A percentile compares a stretch with the other conserved stretches of the same genome.
Conservation (phyloP, 2,329 filamentous ascomycete species). For the Stagonosporopsis vannaccii region DNA sequence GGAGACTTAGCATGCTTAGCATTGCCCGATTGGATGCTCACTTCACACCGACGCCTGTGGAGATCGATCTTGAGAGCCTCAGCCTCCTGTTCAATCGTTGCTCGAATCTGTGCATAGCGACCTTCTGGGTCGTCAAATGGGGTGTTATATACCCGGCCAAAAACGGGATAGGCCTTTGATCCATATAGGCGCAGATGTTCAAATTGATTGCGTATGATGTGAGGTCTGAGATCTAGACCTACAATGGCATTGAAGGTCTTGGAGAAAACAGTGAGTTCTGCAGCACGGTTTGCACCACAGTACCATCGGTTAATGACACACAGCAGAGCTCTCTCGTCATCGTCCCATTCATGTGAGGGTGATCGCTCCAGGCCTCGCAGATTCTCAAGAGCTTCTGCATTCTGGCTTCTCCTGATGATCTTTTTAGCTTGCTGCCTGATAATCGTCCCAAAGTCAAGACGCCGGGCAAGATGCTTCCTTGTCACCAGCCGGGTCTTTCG, state of each 20-base stretch:
- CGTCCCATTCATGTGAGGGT: constrained; percentile 9
- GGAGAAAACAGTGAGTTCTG: neutral
- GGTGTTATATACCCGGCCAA: constrained; percentile 8
- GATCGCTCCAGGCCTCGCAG: neutral
- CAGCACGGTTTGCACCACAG: neutral
- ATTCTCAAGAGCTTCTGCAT: neutral
- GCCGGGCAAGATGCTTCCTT: neutral
- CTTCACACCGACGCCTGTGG: neutral
- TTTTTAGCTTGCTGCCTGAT: neutral
- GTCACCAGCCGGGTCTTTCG: neutral
- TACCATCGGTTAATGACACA: constrained; percentile 18
- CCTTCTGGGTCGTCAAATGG: constrained; percentile 21
- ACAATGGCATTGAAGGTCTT: constrained; percentile 21
- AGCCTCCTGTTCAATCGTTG: constrained; percentile 13
- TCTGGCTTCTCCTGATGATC: neutral
- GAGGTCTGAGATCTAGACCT: constrained; percentile 1
- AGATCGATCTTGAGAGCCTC: neutral
- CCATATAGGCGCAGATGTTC: constrained; percentile 19
- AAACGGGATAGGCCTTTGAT: neutral
- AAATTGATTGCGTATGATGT: constrained; percentile 2
- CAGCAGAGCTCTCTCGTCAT: constrained; percentile 16
- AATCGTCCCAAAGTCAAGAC: neutral
- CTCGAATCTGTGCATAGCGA: constrained; percentile 6
- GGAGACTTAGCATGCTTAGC: neutral
- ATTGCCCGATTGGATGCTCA: neutral